Conservation (phyloP, 1,284 basidiomycete genomes). For the Tilletia horrida region DNA sequence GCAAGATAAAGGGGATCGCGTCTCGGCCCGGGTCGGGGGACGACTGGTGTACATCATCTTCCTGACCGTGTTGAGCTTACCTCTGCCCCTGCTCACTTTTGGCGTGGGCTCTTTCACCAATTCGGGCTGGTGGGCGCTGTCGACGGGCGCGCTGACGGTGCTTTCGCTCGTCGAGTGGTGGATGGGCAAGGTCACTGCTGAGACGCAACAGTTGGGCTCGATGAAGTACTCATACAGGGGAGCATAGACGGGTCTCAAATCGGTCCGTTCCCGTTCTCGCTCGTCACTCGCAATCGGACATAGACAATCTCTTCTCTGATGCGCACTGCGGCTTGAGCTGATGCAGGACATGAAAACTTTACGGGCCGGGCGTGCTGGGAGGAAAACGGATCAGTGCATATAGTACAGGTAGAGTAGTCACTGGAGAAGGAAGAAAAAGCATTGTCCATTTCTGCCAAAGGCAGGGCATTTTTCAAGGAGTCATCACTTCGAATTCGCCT, state of each 20-base stretch:
- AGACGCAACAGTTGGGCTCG: conserved; percentile 39
- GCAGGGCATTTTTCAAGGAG: no score
- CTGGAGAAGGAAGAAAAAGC: no score
- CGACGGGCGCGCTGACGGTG: conserved; percentile 33
- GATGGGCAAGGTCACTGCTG: conserved; percentile 42
- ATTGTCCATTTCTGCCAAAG: no score
- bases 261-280: no score
- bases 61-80: conserved; percentile 36
- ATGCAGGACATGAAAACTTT: no score
- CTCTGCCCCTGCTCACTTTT: conserved; percentile 50
- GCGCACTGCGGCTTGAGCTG: no score
- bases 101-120: conserved; percentile 51
- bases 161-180: conserved; percentile 36
- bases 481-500: no score
- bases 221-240: conserved; percentile 51
- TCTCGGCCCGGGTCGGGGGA: conserved; percentile 30
- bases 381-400: no score
- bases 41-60: conserved; percentile 47
- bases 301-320: no score
- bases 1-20: conserved; percentile 14
- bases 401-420: no score
- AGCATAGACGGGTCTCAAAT: conserved; percentile 28
- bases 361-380: no score
- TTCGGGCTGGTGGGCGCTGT: conserved; percentile 50
- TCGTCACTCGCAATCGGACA: no score